Conservation (phyloP, 352 stramenopile genomes). For the Phytophthora cajani region DNA sequence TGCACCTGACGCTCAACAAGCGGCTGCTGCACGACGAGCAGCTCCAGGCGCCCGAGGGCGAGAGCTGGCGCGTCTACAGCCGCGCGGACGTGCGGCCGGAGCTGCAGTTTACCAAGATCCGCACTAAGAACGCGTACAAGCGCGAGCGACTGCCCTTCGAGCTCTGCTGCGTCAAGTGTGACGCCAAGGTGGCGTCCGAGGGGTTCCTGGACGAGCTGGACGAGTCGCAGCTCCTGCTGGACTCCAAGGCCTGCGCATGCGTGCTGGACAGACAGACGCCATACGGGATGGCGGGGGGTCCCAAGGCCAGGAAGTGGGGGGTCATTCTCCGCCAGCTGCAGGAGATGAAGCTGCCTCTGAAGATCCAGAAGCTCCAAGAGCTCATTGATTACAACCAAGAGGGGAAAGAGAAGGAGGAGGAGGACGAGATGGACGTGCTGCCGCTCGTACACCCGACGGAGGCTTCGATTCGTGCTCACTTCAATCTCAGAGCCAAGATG, state of each 20-base stretch:
- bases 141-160: constrained; percentile 54
- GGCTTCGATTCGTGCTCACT: constrained; percentile 37
- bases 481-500: constrained; percentile 46
- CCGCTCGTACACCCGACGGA: constrained; percentile 40
- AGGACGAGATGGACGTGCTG: constrained; percentile 1
- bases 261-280: constrained; percentile 25
- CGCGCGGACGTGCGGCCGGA: constrained; percentile 33
- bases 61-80: constrained; percentile 46
- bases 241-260: constrained; percentile 55
- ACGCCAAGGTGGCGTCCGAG: constrained; percentile 57
- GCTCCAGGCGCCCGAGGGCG: constrained; percentile 18
- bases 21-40: constrained; percentile 46
- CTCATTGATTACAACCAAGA: constrained; percentile 2
- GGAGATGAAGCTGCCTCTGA: constrained; percentile 33
- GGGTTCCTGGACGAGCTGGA: constrained; percentile 43
- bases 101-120: constrained; percentile 57
- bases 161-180: constrained; percentile 55
- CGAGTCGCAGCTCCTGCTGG: constrained; percentile 51
- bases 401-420: background rate
- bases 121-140: constrained; percentile 49
- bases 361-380: constrained; percentile 31
- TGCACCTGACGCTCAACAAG: constrained; percentile 57
- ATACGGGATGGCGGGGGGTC: constrained; percentile 12
- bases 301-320: constrained; percentile 41
- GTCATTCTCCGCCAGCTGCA: constrained; percentile 44